Conservation (phyloP, 176 grass and related monocot species). For the Elymus sibiricus region DNA sequence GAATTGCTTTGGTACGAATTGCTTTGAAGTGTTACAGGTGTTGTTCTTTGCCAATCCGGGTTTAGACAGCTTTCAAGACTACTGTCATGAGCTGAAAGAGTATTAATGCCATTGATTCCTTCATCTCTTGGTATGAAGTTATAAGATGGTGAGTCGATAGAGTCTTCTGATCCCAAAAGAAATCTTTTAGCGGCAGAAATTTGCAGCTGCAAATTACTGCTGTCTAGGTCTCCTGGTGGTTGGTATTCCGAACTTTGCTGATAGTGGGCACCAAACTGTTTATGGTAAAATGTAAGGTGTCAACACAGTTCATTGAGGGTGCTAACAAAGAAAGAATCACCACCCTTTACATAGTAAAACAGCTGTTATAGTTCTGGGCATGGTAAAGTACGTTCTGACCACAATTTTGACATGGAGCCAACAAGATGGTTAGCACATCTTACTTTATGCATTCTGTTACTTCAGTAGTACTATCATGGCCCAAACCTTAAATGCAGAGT, state of each 20-base stretch:
- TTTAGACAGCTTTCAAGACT: constrained; percentile 26
- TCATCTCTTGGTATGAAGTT: constrained; percentile 29
- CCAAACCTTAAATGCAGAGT: neutral
- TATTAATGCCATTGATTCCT: constrained; percentile 24
- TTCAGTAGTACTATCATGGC: neutral
- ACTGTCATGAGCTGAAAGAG: constrained; percentile 40
- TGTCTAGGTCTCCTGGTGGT: constrained; percentile 32
- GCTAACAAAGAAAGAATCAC: constrained; percentile 4
- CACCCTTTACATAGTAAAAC: constrained; percentile 20
- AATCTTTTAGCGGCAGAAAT: constrained; percentile 82
- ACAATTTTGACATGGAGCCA: constrained; percentile 9
- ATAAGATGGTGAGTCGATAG: constrained; percentile 49
- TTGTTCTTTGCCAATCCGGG: constrained; percentile 55
- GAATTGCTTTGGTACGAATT: constrained; percentile 27
- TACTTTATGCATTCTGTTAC: neutral
- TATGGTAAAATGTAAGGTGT: constrained; percentile 38
- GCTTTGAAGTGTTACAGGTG: constrained; percentile 29
- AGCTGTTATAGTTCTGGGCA: neutral
- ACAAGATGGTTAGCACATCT: constrained; percentile 1
- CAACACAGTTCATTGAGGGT: constrained; percentile 23
- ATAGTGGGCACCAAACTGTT: constrained; percentile 34
- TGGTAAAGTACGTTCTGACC: neutral
- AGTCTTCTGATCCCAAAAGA: constrained; percentile 72
- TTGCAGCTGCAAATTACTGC: constrained; percentile 50
- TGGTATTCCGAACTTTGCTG: constrained; percentile 44